Conservation (phyloP, 2,329 filamentous ascomycete genomes). For the Fusarium metavorans region DNA sequence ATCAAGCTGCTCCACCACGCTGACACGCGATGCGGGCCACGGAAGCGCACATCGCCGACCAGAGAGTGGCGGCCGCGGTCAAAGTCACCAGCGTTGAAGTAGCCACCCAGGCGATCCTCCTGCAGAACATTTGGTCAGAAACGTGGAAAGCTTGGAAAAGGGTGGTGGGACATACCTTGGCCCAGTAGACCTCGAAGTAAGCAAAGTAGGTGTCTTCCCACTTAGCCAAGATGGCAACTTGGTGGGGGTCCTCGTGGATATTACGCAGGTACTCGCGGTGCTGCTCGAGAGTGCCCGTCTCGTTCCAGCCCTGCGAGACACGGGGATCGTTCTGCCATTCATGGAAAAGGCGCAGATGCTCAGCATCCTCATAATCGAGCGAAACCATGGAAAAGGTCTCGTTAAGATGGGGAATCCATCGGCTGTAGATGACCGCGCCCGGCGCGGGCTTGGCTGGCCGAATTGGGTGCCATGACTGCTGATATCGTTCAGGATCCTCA, state of each 20-base stretch:
- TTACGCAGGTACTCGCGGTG: slow-evolving; percentile 78
- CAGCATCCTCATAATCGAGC: slow-evolving; percentile 72
- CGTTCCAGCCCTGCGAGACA: slow-evolving; percentile 83
- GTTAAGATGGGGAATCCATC: slow-evolving; percentile 80
- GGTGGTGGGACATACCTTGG: slow-evolving; percentile 57
- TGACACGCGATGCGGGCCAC: slow-evolving; percentile 70
- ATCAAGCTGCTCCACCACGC: slow-evolving; percentile 73
- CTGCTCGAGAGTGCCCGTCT: slow-evolving; percentile 80
- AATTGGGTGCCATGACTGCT: slow-evolving; percentile 76
- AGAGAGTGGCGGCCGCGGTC: slow-evolving; percentile 70
- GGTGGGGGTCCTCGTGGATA: slow-evolving; percentile 78
- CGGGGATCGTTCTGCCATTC: slow-evolving; percentile 87
- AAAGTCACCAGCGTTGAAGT: slow-evolving; percentile 67
- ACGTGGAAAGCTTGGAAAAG: not conserved
- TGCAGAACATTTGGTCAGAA: slow-evolving; percentile 35
- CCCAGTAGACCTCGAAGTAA: slow-evolving; percentile 87
- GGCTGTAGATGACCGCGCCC: slow-evolving; percentile 79
- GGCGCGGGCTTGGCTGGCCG: slow-evolving; percentile 78
- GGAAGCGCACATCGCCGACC: slow-evolving; percentile 69
- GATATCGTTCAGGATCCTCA: slow-evolving; percentile 53
- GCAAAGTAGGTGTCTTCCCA: slow-evolving; percentile 80
- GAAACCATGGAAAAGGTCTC: slow-evolving; percentile 84
- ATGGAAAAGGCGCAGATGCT: slow-evolving; percentile 79
- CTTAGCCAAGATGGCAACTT: slow-evolving; percentile 75
- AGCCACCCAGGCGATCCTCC: slow-evolving; percentile 68